phyloP scores from a whole-genome alignment of 2,329 filamentous ascomycete genomes.

The Aspergillus chevalieri region DNA sequence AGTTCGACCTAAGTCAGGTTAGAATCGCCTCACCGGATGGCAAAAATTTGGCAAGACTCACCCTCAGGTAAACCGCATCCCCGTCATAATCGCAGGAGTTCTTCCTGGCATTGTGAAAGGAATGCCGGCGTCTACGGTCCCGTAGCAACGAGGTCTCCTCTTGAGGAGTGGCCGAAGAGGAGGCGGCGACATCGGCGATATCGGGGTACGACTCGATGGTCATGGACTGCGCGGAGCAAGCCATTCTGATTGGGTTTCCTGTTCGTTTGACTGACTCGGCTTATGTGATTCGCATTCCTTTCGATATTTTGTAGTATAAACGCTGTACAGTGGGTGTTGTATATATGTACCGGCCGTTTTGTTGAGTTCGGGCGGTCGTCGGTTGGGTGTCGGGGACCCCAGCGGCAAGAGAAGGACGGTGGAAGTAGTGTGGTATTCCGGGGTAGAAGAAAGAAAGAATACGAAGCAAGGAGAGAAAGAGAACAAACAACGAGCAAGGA shows the following conservation, averaged over 20 bases:
- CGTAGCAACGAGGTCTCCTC: conserved; percentile 32
- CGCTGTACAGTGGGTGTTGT: neutral
- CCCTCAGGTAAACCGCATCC: conserved; percentile 41
- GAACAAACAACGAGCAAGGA: too few species aligned
- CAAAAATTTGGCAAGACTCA: conserved; percentile 13
- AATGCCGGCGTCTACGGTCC: conserved; percentile 39
- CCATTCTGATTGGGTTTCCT: conserved; percentile 21
- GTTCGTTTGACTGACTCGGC: neutral
- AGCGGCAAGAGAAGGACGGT: conserved; percentile 1
- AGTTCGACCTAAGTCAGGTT: conserved; percentile 35
- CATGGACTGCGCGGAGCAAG: conserved; percentile 35
- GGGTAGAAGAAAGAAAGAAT: neutral
- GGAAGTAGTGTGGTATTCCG: neutral
- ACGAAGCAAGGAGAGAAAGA: neutral
- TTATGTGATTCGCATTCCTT: neutral
- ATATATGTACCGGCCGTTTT: neutral
- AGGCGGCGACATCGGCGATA: conserved; percentile 13
- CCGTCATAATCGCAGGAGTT: conserved; percentile 41
- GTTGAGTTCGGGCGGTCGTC: neutral
- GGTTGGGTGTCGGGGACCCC: conserved; percentile 3
- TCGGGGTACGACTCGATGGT: conserved; percentile 33
- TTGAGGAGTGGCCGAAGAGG: conserved; percentile 22
- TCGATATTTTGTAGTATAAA: neutral
- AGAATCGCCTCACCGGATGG: conserved; percentile 3
- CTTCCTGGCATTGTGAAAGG: conserved; percentile 38